Evolutionary conservation across 495 filamentous ascomycete species (phyloP), one percentile per base, ranked within the genome.

Genomic region (Penicillium paxilli): DNA sequence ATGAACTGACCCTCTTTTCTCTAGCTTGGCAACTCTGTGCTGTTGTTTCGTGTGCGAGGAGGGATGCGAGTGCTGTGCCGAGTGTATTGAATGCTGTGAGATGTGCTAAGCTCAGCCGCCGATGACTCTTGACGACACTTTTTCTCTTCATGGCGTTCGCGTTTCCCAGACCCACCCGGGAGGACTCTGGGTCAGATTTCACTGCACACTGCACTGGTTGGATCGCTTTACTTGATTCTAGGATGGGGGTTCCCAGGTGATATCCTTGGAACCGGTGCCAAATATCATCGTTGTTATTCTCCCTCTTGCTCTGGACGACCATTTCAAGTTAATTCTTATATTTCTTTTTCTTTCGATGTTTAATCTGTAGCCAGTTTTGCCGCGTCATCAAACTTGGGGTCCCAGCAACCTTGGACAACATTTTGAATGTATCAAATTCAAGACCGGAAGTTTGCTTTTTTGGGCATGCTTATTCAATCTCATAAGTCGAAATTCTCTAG

Each of bases 21-120:
- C 19, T 55, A 82, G 88, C 70, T 66, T 92, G 23, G 86, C 86
- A 12, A 78, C 80, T 21, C 70, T 91, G 40, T 90, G 87, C 77
- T 92, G 88, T 63, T 91, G 87, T 62, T 91, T 86, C 70, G 80
- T 91, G 20, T 88, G 86, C 58, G 87, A 90, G 63, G 84, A 91
- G 71, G 81, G 86, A 41, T 91, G 88, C 65, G 87, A 90, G 59
- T 90, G 87, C 71, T 91, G 87, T 63, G 81, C 84, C 37, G 87
- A 87, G 2, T 87, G 85, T 66, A 77, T 79, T 64, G 84, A 88
- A 60, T 87, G 86, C 70, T 83, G 75, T 54, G 75, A 79, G 57
- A 78, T 82, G 55, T 83, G 80, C 56, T 82, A 73, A 57, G 58
- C 23, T 37, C 25, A 14, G 37, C 19, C 21, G 51, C 20, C 40